Percentiles rank a stretch among this genome's conserved stretches.
These are phyloP conservation scores for Typha latifolia DNA, from an alignment of 176 grass and related monocot species.

Conservation along the genomic window DNA sequence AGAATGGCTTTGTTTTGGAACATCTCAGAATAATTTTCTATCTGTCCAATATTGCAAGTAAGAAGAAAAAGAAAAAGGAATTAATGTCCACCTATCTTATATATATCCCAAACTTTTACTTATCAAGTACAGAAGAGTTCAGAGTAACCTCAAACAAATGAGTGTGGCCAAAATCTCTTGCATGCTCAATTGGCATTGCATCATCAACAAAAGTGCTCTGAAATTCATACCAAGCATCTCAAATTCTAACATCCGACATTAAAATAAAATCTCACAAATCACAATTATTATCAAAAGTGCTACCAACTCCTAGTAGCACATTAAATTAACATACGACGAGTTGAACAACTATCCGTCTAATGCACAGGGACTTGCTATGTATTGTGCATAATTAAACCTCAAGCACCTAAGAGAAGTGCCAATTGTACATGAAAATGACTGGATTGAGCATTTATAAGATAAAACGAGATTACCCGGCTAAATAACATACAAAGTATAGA, in stretches of 20 bases:
- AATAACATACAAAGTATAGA: neutral
- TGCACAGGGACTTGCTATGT: too few relatives aligned
- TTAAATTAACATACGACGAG: neutral
- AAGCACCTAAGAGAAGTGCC: neutral
- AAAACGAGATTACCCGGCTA: neutral
- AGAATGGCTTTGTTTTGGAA: slow-evolving; percentile 81
- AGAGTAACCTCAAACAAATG: slow-evolving; percentile 74
- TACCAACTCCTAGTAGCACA: neutral
- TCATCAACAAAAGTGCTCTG: slow-evolving; percentile 82
- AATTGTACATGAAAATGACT: neutral
- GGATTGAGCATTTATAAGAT: neutral
- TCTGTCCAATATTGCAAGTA: slow-evolving; percentile 28
- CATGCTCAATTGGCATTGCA: slow-evolving; percentile 59
- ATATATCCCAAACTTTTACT: neutral
- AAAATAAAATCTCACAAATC: neutral
- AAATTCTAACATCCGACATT: neutral
- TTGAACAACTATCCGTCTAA: neutral
- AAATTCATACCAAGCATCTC: slow-evolving; percentile 9
- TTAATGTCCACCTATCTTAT: neutral
- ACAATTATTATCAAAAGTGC: neutral
- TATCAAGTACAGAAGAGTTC: slow-evolving; percentile 1
- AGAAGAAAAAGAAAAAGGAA: neutral
- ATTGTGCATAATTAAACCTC: too few relatives aligned
- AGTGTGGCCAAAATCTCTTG: slow-evolving; percentile 74
- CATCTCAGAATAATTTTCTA: slow-evolving; percentile 41